Conservation (phyloP, 1,139 yeast species). For the Magnusiomyces starmeri region DNA sequence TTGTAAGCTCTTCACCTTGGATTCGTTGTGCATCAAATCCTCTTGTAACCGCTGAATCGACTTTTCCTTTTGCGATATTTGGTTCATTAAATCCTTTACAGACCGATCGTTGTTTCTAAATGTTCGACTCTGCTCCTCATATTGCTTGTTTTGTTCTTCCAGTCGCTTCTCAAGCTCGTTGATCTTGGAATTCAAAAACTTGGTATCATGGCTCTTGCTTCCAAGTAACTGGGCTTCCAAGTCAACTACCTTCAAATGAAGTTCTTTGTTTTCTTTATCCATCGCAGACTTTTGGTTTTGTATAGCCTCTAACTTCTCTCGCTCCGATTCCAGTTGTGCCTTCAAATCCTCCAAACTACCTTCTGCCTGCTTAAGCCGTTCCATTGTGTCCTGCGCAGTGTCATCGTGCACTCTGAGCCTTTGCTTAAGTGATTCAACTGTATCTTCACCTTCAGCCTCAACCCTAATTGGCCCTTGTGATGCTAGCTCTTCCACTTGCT, state of each 20-base stretch:
- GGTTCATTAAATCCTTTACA: constrained; percentile 27
- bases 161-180: constrained; percentile 34
- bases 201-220: constrained; percentile 20
- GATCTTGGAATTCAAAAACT: constrained; percentile 28
- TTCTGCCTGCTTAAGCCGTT: constrained; percentile 12
- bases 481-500: constrained; percentile 28
- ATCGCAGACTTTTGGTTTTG: constrained; percentile 20
- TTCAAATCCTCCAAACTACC: constrained; percentile 13
- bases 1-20: constrained; percentile 35
- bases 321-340: constrained; percentile 26
- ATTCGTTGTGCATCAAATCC: constrained; percentile 31
- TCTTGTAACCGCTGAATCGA: constrained; percentile 27
- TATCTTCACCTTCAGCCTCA: constrained; percentile 10
- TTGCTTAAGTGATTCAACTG: constrained; percentile 20
- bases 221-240: constrained; percentile 30
- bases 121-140: constrained; percentile 32
- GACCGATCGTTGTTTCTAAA: constrained; percentile 30
- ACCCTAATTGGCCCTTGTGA: constrained; percentile 11
- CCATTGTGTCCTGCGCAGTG: constrained; percentile 16
- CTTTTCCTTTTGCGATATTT: constrained; percentile 27
- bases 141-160: constrained; percentile 32
- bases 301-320: constrained; percentile 26
- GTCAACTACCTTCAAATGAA: constrained; percentile 30
- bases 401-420: constrained; percentile 23
- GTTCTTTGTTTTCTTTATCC: constrained; percentile 30